Percentiles rank a stretch among this genome's conserved stretches.
Conservation (phyloP, 371 early-diverging fungal genomes). For the Mucor piriformis region DNA sequence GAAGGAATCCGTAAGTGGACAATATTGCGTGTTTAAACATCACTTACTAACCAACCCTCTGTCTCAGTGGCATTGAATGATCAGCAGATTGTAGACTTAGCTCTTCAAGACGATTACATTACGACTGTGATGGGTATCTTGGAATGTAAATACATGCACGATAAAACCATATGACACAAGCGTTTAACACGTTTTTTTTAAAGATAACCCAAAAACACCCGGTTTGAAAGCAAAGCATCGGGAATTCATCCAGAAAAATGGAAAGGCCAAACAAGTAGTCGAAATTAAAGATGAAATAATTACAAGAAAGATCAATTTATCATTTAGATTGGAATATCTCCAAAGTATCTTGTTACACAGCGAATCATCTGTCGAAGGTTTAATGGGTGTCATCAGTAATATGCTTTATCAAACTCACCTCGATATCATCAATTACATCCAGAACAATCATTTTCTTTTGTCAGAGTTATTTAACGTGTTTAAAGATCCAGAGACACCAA, state of each 20-base stretch:
- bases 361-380: conserved; percentile 72
- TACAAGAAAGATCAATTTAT: conserved; percentile 76
- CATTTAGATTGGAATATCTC: conserved; percentile 82
- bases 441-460: conserved; percentile 67
- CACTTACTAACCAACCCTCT: not conserved
- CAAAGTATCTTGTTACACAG: conserved; percentile 76
- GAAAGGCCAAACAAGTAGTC: conserved; percentile 17
- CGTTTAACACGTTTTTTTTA: not conserved
- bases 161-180: too few relatives aligned
- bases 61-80: conserved; percentile 42
- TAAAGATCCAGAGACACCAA: conserved; percentile 16
- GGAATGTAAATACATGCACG: conserved; percentile 67
- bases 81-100: conserved; percentile 65
- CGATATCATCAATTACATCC: conserved; percentile 77
- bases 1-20: conserved; percentile 68
- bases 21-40: not conserved
- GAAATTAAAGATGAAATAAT: conserved; percentile 64
- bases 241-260: conserved; percentile 67
- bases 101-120: conserved; percentile 76
- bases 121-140: conserved; percentile 74
- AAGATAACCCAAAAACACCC: conserved; percentile 76
- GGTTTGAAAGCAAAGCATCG: conserved; percentile 72
- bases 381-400: conserved; percentile 67
- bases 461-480: conserved; percentile 63
- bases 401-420: conserved; percentile 79